Conservation (phyloP, 2,329 filamentous ascomycete species). For the Drechslera avenae region DNA sequence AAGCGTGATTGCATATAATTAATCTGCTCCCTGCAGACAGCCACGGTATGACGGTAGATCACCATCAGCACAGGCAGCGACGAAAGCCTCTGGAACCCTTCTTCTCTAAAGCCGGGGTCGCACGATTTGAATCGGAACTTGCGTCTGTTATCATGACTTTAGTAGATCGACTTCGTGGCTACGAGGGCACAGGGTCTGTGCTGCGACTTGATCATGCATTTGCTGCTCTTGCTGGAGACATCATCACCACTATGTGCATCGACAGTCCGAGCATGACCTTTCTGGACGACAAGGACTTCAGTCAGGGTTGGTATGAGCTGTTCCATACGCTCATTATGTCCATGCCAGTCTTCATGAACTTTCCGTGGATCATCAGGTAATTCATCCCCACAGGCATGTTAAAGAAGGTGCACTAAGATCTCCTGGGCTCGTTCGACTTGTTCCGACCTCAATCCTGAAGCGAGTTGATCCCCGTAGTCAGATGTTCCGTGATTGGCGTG, state of each 20-base stretch:
- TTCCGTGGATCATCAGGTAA: conserved; percentile 17
- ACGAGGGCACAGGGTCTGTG: conserved; percentile 10
- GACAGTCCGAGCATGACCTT: conserved; percentile 12
- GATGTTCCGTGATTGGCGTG: too few species aligned
- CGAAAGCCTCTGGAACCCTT: conserved; percentile 34
- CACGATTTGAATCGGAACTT: conserved; percentile 24
- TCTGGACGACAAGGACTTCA: conserved; percentile 18
- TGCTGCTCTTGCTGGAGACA: conserved; percentile 33
- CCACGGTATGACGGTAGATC: conserved; percentile 19
- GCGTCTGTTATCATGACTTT: conserved; percentile 17
- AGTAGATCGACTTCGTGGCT: conserved; percentile 11
- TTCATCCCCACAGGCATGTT: background rate
- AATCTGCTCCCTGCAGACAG: too few species aligned
- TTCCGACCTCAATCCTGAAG: background rate
- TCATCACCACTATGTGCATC: conserved; percentile 29
- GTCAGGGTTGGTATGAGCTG: background rate
- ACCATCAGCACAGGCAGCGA: conserved; percentile 33
- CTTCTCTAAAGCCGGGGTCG: conserved; percentile 33
- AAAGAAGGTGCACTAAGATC: too few species aligned
- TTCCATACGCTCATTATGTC: conserved; percentile 10
- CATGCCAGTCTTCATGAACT: conserved; percentile 14
- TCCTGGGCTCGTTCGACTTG: background rate
- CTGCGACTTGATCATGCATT: conserved; percentile 27
- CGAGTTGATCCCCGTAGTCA: too few species aligned
- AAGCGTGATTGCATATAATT: too few species aligned